Evolutionary conservation across 2,329 filamentous ascomycete species (phyloP).

Genomic region (Acrocalymma vagum): DNA sequence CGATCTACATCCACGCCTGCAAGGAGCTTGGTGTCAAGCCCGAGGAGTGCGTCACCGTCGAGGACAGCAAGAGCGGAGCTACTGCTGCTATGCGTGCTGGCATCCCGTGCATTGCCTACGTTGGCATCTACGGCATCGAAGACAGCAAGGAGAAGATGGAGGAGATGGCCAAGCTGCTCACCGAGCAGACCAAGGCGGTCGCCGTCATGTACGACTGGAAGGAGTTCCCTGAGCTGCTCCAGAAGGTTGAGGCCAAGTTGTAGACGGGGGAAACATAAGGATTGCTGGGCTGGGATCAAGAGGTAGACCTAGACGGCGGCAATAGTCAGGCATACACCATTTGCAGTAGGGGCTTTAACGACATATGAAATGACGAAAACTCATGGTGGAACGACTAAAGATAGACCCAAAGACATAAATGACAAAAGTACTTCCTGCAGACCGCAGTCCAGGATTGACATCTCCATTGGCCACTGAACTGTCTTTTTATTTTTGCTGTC

Average conservation of each 20-base stretch:
- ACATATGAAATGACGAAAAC: conserved; percentile 28
- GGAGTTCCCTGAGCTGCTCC: conserved; percentile 58
- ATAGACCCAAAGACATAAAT: conserved; percentile 27
- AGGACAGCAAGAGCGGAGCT: conserved; percentile 88
- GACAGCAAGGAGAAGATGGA: conserved; percentile 53
- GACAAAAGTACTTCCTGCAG: conserved; percentile 12
- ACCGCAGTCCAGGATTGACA: not conserved
- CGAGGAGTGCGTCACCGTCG: conserved; percentile 78
- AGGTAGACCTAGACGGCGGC: too few species aligned
- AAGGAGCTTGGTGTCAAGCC: conserved; percentile 75
- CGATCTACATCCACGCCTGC: conserved; percentile 83
- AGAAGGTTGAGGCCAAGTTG: conserved; percentile 56
- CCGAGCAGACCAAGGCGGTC: conserved; percentile 56
- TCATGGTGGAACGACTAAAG: conserved; percentile 21
- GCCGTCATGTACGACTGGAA: conserved; percentile 62
- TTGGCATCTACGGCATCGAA: conserved; percentile 67
- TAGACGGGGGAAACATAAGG: conserved; percentile 20
- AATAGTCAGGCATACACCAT: conserved; percentile 10
- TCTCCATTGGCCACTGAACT: too few species aligned
- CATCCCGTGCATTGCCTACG: conserved; percentile 85
- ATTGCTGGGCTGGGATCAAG: conserved; percentile 3
- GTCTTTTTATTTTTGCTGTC: too few species aligned
- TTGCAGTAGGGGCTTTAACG: conserved; percentile 26
- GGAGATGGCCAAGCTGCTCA: conserved; percentile 59
- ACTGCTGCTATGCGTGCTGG: conserved; percentile 78